Evolutionary conservation across 768 basidiomycete genomes (phyloP), one percentile per base, ranked within the genome.

Genomic region (Amanita exitialis): DNA sequence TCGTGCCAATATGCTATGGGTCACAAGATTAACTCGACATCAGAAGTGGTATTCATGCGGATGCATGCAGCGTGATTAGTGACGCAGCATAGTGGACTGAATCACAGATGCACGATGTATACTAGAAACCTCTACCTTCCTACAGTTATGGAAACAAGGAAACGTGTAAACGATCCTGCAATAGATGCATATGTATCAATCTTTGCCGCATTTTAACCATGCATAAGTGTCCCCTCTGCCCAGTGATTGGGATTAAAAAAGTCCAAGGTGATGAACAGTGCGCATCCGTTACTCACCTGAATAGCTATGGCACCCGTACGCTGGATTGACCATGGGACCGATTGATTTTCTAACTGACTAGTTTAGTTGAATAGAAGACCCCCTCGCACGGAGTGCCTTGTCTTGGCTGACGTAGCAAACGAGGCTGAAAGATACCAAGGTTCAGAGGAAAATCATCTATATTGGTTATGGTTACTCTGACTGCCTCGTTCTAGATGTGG

Each of bases 391-490:
- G 74, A 79, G 56, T 67, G 68, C 51, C 62, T 78, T 41, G 70
- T 75, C 66, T 73, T 92, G 58, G 89, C 89, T 54, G 89, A 87
- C 69, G 76, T 91, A 52, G 85, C 87, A 42, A 87, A 87, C 62
- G 86, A 91, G 70, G 88, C 90, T 32, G 89, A 90, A 65, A 85
- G 90, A 47, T 90, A 90, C 64, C 82, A 88, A 71, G 90, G 90
- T 90, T 52, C 47, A 13, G 32, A 10, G 4, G 32, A 32, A 32
- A 32, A 23, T 43, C 28, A 4, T 42, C 21, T 38, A 6, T 23
- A 18, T 35, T 3, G 6, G 39, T 13, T 10, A 25, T 18, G 16
- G 6, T 12, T 13, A 16, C 27, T n/a, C 42, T 37, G 44, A 46
- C n/a, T 20, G 9, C n/a, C 10, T 42, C 46, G 10, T 23, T 27